Percentiles rank a stretch among this genome's conserved stretches.
Conservation (phyloP, 2,329 filamentous ascomycete genomes). For the Neofusicoccum laricinum region DNA sequence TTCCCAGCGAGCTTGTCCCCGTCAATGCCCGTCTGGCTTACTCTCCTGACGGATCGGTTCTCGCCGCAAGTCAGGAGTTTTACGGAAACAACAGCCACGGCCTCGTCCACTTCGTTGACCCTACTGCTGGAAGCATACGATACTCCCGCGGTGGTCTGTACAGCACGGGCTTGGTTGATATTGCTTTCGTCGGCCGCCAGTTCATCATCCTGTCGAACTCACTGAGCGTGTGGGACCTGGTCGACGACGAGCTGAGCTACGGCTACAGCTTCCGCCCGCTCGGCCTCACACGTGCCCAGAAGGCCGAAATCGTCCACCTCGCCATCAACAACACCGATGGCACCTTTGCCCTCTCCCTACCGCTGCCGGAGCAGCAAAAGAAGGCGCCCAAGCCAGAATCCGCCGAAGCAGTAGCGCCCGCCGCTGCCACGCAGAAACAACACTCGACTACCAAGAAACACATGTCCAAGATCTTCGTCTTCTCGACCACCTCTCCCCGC, state of each 20-base stretch:
- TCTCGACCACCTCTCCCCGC: slow-evolving; percentile 58
- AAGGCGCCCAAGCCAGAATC: neutral
- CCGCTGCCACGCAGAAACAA: slow-evolving; percentile 23
- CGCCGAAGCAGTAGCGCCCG: neutral
- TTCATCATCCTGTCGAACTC: slow-evolving; percentile 72
- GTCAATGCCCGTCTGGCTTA: slow-evolving; percentile 68
- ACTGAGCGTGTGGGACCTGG: slow-evolving; percentile 79
- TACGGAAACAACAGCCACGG: slow-evolving; percentile 48
- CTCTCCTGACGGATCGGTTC: slow-evolving; percentile 50
- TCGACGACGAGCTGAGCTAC: slow-evolving; percentile 71
- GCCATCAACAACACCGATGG: slow-evolving; percentile 62
- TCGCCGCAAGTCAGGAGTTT: slow-evolving; percentile 34
- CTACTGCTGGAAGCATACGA: slow-evolving; percentile 63
- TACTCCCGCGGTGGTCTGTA: slow-evolving; percentile 67
- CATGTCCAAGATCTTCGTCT: slow-evolving; percentile 59
- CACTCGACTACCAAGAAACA: neutral
- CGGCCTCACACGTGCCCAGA: slow-evolving; percentile 34
- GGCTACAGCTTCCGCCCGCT: slow-evolving; percentile 57
- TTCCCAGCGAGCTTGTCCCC: slow-evolving; percentile 33
- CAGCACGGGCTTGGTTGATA: slow-evolving; percentile 61
- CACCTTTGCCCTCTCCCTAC: slow-evolving; percentile 42
- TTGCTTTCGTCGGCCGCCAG: slow-evolving; percentile 70
- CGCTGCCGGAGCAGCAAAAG: slow-evolving; percentile 31
- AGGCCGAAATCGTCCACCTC: slow-evolving; percentile 54
- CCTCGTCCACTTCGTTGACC: slow-evolving; percentile 73